Evolutionary conservation across 108 stramenopile species (phyloP).

Genomic region (Nitzschia sp.): DNA sequence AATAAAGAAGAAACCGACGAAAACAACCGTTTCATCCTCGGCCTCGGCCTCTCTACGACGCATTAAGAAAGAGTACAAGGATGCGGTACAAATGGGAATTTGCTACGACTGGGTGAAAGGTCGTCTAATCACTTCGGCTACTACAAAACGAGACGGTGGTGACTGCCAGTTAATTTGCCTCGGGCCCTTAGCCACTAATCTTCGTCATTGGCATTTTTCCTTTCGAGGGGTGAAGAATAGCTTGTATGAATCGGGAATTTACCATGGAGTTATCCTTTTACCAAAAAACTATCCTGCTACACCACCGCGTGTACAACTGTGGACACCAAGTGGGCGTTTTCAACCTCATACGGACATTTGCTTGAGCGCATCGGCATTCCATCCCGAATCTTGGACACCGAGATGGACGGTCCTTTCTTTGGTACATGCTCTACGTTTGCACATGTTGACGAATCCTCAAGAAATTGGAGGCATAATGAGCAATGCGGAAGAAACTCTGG

Average conservation of each 20-base stretch:
- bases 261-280: constrained; percentile 83
- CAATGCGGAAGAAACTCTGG: constrained; percentile 34
- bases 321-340: constrained; percentile 88
- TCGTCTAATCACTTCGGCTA: not conserved
- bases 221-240: constrained; percentile 62
- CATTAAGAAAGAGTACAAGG: constrained; percentile 82
- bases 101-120: constrained; percentile 78
- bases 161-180: constrained; percentile 43
- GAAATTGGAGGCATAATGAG: constrained; percentile 81
- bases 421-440: constrained; percentile 70
- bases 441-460: constrained; percentile 78
- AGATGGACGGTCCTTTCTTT: constrained; percentile 74
- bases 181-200: constrained; percentile 70
- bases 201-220: constrained; percentile 90
- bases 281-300: constrained; percentile 84
- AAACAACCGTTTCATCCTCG: not conserved
- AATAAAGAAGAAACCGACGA: constrained; percentile 23
- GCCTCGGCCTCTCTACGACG: constrained; percentile 46
- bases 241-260: constrained; percentile 73
- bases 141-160: not conserved
- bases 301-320: constrained; percentile 85
- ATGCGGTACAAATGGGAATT: constrained; percentile 74
- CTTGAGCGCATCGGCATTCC: constrained; percentile 80
- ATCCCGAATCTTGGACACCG: constrained; percentile 91
- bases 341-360: constrained; percentile 72